Evolutionary conservation across 2,329 filamentous ascomycete genomes (phyloP), one percentile per base, ranked within the genome.

Genomic region (Epichloe uncinata): DNA sequence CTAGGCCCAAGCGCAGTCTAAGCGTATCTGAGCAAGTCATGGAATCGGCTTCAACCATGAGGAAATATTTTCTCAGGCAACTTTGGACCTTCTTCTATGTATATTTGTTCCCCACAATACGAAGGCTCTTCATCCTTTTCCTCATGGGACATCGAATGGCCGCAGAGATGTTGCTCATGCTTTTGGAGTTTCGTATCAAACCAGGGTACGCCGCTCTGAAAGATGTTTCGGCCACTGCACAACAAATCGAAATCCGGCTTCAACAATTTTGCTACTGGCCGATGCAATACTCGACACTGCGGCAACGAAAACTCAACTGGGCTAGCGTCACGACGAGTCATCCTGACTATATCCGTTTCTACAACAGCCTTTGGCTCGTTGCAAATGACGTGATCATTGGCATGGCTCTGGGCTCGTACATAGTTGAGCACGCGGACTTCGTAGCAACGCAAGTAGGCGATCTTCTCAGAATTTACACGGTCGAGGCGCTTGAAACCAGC

Each of bases 231-330:
- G 93, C 93, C 13, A 97, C 91, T 0, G 93, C 93, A 22, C 93
- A 98, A 64, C 93, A 98, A 66, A 83, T 98, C 36, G 93, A 98
- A 67, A 96, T 98, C 56, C 85, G 93, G 5, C 75, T 98, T 20
- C 89, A 97, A 63, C 93, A 98, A 63, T 97, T 97, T 63, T 97
- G 91, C 67, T 98, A 98, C 66, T 97, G 91, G 90, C 94, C 93
- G 2, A 88, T 95, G 67, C 91, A 98, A 65, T 96, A 97, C 63
- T 77, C 91, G 42, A 97, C 89, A 15, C 68, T 98, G 44, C 84
- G 90, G n/a, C 82, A 87, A 61, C 78, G 90, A 38, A 94, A 95
- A 62, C 82, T 84, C 54, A 88, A 95, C 58, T 97, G 93, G 91
- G 87, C 89, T 52, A 97, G 91, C 63, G 85, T 97, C 50, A 96